These are phyloP conservation scores for Capsicum baccatum DNA, from an alignment of 257 asterid genomes.

Conservation along the genomic window DNA sequence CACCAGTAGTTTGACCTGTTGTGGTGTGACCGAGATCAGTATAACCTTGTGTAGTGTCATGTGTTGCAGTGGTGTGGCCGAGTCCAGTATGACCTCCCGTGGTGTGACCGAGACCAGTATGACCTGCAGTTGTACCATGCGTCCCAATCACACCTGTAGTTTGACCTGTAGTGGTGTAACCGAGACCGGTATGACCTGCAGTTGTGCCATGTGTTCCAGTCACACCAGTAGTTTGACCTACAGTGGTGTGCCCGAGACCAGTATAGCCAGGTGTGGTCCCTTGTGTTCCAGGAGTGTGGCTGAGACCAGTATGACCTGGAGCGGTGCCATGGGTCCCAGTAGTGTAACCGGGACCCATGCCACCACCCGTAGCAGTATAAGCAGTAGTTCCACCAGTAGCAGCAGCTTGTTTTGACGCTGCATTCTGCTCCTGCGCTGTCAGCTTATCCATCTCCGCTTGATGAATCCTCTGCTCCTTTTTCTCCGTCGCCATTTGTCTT, in stretches of 20 bases:
- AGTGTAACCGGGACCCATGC: neutral
- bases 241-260: neutral
- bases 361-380: neutral
- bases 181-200: too few relatives aligned
- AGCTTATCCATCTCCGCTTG: conserved; percentile 46
- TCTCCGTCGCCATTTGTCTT: conserved; percentile 44
- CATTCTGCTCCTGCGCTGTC: conserved; percentile 29
- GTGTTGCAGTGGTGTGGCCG: neutral
- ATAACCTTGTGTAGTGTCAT: too few relatives aligned
- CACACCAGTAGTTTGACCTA: too few relatives aligned
- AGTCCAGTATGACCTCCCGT: too few relatives aligned
- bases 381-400: conserved; percentile 16
- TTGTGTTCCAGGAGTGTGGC: neutral
- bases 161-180: neutral
- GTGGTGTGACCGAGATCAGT: too few relatives aligned
- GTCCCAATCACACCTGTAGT: neutral
- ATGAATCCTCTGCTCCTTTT: conserved; percentile 33
- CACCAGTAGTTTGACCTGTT: neutral
- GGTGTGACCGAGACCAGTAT: too few relatives aligned
- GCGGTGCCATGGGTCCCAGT: neutral
- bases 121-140: neutral
- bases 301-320: neutral
- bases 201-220: neutral
- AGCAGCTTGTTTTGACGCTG: conserved; percentile 32
- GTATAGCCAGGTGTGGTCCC: too few relatives aligned